Base-by-base conservation (phyloP, 495 filamentous ascomycete species). In the Penicillium salamii region DNA sequence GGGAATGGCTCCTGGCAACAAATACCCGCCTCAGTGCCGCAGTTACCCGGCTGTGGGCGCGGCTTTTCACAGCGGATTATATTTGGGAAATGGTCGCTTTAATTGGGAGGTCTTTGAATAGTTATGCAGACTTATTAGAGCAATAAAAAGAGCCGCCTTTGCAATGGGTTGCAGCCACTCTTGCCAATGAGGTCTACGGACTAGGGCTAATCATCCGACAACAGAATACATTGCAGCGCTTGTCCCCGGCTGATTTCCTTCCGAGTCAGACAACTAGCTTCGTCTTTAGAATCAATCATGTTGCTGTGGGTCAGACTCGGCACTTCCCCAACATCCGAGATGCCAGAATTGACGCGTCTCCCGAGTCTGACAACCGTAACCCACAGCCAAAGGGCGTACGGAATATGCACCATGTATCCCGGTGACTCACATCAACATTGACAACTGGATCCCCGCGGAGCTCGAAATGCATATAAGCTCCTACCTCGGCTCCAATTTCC, bases 71-170 rank as follows among this genome's bases (percentile, higher is more conserved):
- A 46, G 83, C 81, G 4, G 78, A 78, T 15, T 83, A 85, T 56
- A 82, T 84, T 13, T 87, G 85, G 66, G 82, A 84, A 40, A 78
- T 87, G 51, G 80, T 87, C 2, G 77, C 77, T 58, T 69, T 84
- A 20, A 83, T 88, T 55, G 83, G 82, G 3, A 69, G 73, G 23
- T 78, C 78, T 0, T 64, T 88, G 55, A 80, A 84, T 50, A 74
- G 77, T 3, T 87, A 86, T 60, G 84, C 82, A 1, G 80, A 87
- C 56, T 63, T 86, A 46, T 55, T 87, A 49, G 84, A 85, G 36
- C 50, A 42, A 15, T 42, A 50, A 34, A 37, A 5, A 36, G 33
- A 33, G n/a, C n/a, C n/a, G n/a, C n/a, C n/a, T n/a, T n/a, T n/a
- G n/a, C n/a, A n/a, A n/a, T n/a, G n/a, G 4, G 37, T 15, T 14